Base-by-base conservation (phyloP, 2,329 filamentous ascomycete species). In the Aspergillus sp. region DNA sequence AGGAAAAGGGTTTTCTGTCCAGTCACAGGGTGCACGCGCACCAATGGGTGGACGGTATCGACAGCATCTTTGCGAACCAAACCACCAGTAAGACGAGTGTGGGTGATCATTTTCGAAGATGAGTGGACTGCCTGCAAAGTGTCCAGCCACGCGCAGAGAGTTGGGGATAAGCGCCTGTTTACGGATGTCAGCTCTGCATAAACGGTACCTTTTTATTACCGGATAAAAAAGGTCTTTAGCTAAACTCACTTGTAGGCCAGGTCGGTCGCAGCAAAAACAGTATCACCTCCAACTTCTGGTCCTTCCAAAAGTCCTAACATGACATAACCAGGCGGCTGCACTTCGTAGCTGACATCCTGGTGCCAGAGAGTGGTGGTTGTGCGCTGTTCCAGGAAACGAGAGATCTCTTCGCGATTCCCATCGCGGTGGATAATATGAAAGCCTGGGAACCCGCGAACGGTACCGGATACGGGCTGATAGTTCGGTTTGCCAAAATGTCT, bases 251-350 rank as follows among this genome's bases (percentile, higher is more conserved):
- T 74, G 64, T 80, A 80, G 6, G 78, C 77, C 53, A 76, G 68
- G 54, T 76, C 74, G 18, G 77, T 78, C 4, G 73, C 74, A 1
- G 76, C 72, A 64, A 79, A 80, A 48, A 78, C 74, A 12, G 78
- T 80, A 64, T 80, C 78, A 11, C 78, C 78, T 54, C 78, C 78
- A 8, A 81, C 78, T 30, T 82, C 79, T 2, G 80, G 80, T 6
- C 78, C 78, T 51, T 81, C 75, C 22, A 82, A 61, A 2, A 81
- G 72, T 4, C 79, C 79, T 26, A 83, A 66, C 69, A 80, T 74
- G 50, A 78, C 78, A 59, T 80, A 79, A 18, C 75, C 76, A 0
- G 78, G 78, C 0, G 78, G 76, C 56, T 80, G 78, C 57, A 76
- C 74, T 60, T 80, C 78, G 55, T 79, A 80, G 54, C 76, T 79